Percentiles rank a stretch among this genome's conserved stretches.
These are phyloP conservation scores for Castanea crenata DNA, from an alignment of 306 rosid species.

Conservation along the genomic window DNA sequence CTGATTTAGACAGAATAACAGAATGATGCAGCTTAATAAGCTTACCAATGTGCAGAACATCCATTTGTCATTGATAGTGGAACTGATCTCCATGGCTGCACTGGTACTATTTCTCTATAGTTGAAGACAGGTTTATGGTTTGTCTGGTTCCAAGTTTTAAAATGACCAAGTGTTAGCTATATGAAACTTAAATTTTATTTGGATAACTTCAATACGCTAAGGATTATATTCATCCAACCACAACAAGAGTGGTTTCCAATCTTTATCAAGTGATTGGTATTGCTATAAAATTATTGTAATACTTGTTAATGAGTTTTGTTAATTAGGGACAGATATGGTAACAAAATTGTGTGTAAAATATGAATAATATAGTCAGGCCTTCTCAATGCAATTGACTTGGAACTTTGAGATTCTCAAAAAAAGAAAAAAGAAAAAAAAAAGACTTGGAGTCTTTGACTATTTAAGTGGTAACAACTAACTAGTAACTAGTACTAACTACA, in stretches of 20 bases:
- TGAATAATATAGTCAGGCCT: neutral
- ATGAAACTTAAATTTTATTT: too few relatives aligned
- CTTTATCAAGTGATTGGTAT: neutral
- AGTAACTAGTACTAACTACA: too few relatives aligned
- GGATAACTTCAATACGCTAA: too few relatives aligned
- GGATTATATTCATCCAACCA: neutral
- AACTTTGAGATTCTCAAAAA: neutral
- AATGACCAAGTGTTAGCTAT: too few relatives aligned
- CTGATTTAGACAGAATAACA: constrained; percentile 22
- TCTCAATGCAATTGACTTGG: neutral
- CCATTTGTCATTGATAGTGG: constrained; percentile 26
- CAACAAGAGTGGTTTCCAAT: neutral
- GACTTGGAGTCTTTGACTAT: too few relatives aligned
- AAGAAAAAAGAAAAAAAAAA: too few relatives aligned
- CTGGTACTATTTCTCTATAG: neutral
- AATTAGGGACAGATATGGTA: neutral
- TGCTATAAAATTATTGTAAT: too few relatives aligned
- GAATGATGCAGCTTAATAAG: constrained; percentile 21
- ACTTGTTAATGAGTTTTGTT: too few relatives aligned
- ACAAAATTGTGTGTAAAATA: neutral
- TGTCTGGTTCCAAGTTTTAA: too few relatives aligned
- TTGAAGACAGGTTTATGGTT: neutral
- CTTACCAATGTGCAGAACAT: constrained; percentile 29
- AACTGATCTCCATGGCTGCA: constrained; percentile 26
- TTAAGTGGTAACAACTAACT: too few relatives aligned